Evolutionary conservation across 345 rosid species (phyloP), one percentile per base, ranked within the genome.

Genomic region (Hevea brasiliensis): DNA sequence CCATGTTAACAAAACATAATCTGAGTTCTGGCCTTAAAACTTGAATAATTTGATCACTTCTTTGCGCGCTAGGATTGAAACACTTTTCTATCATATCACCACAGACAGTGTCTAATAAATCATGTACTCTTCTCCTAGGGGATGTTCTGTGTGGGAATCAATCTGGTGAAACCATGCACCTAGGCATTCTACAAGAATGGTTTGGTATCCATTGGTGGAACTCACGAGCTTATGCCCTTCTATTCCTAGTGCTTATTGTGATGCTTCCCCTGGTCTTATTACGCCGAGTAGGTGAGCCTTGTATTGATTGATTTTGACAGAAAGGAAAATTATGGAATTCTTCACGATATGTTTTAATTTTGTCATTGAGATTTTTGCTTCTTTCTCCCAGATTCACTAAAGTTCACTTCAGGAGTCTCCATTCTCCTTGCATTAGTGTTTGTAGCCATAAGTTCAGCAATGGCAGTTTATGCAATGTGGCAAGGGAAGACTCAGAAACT

Each of bases 141-240:
- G 79, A 76, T 76, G 79, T 76, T 0, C 51, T 76, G 8, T 69
- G 69, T 42, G 79, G 79, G 1, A 76, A 51, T 27, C n/a, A 35
- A 12, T 55, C 54, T 12, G 65, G 62, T 35, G 79, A 57, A 63
- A 24, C 15, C 14, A 23, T 51, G 26, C 79, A 76, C 27, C 27
- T 45, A 13, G 79, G 74, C 8, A 41, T 76, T 26, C 61, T 76
- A 24, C 64, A 76, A 76, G 70, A 65, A 64, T 76, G 74, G 79
- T 62, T 76, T 44, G 79, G 79, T 2, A 15, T 26, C 11, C 74
- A 76, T 54, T 76, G 70, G 79, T 76, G 79, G 79, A 76, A 76
- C 21, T 63, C 74, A 10, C 70, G 74, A 8, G 10, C 74, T 23
- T 61, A 26, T 56, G 70, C 61, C 1, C 69, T 76, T n/a, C 65